Percentiles rank a stretch among this genome's conserved stretches.
These are phyloP conservation scores for Alternaria dauci DNA, from an alignment of 2,329 filamentous ascomycete species.

Conservation along the genomic window DNA sequence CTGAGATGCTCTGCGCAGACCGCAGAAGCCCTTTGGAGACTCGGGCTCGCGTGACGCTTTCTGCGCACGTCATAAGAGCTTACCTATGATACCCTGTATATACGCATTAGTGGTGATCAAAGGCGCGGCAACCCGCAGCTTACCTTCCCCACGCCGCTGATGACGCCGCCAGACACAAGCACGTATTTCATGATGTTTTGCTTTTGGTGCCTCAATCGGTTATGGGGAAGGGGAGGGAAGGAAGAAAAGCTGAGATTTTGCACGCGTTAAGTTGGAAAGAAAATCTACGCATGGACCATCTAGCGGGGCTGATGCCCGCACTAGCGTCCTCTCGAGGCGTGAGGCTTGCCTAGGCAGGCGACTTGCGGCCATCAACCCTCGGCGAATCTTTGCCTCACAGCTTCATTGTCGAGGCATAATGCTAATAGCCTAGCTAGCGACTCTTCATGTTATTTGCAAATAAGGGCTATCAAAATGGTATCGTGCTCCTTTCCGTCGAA, in stretches of 20 bases:
- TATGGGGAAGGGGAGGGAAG: slow-evolving; percentile 55
- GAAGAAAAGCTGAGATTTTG: slow-evolving; percentile 37
- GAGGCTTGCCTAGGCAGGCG: slow-evolving; percentile 11
- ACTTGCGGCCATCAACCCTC: slow-evolving; percentile 23
- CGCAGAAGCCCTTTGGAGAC: background rate
- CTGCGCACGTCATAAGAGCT: slow-evolving; percentile 13
- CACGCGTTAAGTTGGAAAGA: slow-evolving; percentile 36
- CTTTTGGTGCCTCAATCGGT: slow-evolving; percentile 51
- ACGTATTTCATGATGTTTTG: slow-evolving; percentile 77
- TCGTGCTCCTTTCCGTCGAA: slow-evolving; percentile 42
- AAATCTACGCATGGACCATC: slow-evolving; percentile 34
- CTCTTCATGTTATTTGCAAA: slow-evolving; percentile 26
- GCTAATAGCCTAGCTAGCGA: background rate
- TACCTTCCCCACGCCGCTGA: slow-evolving; percentile 57
- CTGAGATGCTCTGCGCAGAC: background rate
- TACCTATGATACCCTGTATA: slow-evolving; percentile 71
- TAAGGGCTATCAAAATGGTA: slow-evolving; percentile 48
- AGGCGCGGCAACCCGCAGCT: slow-evolving; percentile 40
- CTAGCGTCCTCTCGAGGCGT: slow-evolving; percentile 17
- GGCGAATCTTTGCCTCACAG: slow-evolving; percentile 31
- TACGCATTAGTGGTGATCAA: slow-evolving; percentile 34
- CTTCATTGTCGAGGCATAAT: background rate
- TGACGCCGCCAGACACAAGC: slow-evolving; percentile 74
- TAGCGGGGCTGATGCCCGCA: slow-evolving; percentile 23
- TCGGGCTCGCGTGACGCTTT: background rate